Conservation (phyloP, 768 basidiomycete species). For the Mycena haematopus region DNA sequence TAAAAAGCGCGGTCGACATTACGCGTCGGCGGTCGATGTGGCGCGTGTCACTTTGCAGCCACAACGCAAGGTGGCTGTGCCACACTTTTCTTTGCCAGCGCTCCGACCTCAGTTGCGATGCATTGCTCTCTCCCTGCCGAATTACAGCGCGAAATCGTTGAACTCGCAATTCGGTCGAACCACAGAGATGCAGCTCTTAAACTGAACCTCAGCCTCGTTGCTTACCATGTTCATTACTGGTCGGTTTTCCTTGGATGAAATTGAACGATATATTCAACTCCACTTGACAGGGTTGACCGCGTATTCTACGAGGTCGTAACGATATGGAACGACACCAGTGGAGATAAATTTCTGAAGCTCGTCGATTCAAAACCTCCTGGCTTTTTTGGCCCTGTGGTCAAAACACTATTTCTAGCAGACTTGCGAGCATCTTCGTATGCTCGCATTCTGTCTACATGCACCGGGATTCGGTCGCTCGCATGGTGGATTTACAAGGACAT, state of each 20-base stretch:
- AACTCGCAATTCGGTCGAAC: slow-evolving; percentile 1
- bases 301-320: slow-evolving; percentile 2
- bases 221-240: slow-evolving; percentile 19
- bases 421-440: background rate
- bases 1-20: too few species aligned
- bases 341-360: background rate
- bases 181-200: background rate
- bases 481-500: background rate
- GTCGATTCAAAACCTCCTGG: background rate
- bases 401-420: background rate
- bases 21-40: too few species aligned
- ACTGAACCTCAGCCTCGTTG: slow-evolving; percentile 9
- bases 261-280: background rate
- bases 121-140: background rate
- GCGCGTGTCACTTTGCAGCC: too few species aligned
- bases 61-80: too few species aligned
- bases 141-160: slow-evolving; percentile 12
- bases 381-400: slow-evolving; percentile 4
- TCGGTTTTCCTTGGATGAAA: background rate
- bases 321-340: background rate
- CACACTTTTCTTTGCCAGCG: too few species aligned
- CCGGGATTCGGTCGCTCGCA: background rate
- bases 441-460: slow-evolving; percentile 9
- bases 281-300: slow-evolving; percentile 7
- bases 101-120: too few species aligned